Base-by-base conservation (phyloP, 768 basidiomycete species). In the Trametopsis cervina region DNA sequence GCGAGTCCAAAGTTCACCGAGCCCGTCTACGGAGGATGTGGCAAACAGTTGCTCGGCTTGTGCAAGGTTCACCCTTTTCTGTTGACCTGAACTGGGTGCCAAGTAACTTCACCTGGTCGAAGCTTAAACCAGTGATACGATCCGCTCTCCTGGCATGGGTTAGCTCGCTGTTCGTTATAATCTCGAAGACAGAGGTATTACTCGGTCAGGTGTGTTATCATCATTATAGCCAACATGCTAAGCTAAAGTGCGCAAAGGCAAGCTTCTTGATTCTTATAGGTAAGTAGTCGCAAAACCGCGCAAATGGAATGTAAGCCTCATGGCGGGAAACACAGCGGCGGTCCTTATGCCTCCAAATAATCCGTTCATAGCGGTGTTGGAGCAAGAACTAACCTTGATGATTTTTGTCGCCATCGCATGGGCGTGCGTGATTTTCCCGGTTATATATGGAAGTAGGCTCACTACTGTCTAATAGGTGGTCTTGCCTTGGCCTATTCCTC, bases 311-410 rank as follows among this genome's bases (percentile, higher is more conserved):
- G n/a, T n/a, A n/a, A n/a, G n/a, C n/a, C n/a, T n/a, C n/a, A n/a
- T n/a, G n/a, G n/a, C n/a, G n/a, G n/a, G n/a, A 7, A 33, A 33
- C 29, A 12, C 45, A 85, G 85, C 77, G 3, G 66, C 79, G 0
- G 76, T 87, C 53, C 54, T 89, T 2, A 82, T 81, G 3, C 81
- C 86, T 1, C 84, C 86, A 0, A 67, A 58, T 18, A 84, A 84
- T 46, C 81, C 83, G 0, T 85, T 87, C 56, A 65, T 83, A n/a
- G 68, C 73, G 3, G 81, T 83, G 3, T 58, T 85, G 12, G 85
- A 87, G 57, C 78, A 83, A 1, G 83, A 87, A 57, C 38, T 76
- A 7, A 66, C 76, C 4, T 75, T 81, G 27, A 50, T 85, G 4
- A 17, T 69, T 0, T 77, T 80, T 40, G 73, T 73, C 0, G 53